phyloP scores from a whole-genome alignment of 2,329 filamentous ascomycete genomes.

The Clonostachys chloroleuca region DNA sequence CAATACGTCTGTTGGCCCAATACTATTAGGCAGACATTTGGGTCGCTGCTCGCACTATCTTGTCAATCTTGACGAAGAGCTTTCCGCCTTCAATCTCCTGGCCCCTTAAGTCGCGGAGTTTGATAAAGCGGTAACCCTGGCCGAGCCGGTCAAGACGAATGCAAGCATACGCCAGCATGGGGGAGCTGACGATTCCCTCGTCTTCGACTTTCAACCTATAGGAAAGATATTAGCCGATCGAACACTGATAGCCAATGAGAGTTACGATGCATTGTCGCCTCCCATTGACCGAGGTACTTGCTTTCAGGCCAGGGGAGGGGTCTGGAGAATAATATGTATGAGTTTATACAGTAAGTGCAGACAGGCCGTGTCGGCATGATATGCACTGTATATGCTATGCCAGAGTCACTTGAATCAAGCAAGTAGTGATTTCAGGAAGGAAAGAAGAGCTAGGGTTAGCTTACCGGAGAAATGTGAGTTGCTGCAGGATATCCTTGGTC shows the following conservation, averaged over 20 bases:
- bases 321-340: too few species aligned
- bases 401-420: too few species aligned
- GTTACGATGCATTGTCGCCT: not conserved
- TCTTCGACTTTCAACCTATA: conserved; percentile 52
- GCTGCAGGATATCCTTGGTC: conserved; percentile 39
- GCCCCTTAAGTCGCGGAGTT: conserved; percentile 40
- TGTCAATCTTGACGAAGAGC: conserved; percentile 48
- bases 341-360: too few species aligned
- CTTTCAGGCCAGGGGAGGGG: not conserved
- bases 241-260: too few species aligned
- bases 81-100: conserved; percentile 37
- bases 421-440: conserved; percentile 1
- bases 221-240: not conserved
- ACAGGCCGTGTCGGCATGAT: too few species aligned
- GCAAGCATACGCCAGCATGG: conserved; percentile 50
- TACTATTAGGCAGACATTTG: not conserved
- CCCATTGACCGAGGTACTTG: not conserved
- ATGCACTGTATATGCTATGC: too few species aligned
- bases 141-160: conserved; percentile 54
- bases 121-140: conserved; percentile 49
- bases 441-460: conserved; percentile 16
- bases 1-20: too few species aligned
- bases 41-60: conserved; percentile 23
- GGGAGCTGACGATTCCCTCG: conserved; percentile 24
- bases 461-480: conserved; percentile 71